phyloP scores from a whole-genome alignment of 768 basidiomycete genomes.

The Hygrocybe punicea region DNA sequence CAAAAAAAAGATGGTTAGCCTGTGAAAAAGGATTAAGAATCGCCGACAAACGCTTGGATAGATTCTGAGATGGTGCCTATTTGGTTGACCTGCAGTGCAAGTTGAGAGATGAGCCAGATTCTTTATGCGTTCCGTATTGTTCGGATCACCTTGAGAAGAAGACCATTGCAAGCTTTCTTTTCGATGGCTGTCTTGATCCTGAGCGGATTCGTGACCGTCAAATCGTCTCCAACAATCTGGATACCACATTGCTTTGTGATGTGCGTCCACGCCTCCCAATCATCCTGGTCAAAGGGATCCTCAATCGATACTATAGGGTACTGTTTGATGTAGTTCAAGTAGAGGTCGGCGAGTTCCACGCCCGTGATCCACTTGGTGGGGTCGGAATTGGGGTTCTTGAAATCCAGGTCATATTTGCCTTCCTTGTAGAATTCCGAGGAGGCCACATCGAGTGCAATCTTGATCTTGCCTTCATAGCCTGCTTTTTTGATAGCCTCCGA shows the following conservation, averaged over 20 bases:
- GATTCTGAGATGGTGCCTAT: constrained; percentile 99
- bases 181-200: constrained; percentile 99
- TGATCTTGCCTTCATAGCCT: constrained; percentile 97
- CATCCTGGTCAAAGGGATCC: constrained; percentile 99
- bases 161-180: constrained; percentile 99
- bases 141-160: constrained; percentile 78
- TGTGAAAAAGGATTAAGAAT: constrained; percentile 31
- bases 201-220: constrained; percentile 96
- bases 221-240: constrained; percentile 93
- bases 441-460: constrained; percentile 97
- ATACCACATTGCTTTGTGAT: constrained; percentile 77
- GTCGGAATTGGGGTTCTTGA: constrained; percentile 99
- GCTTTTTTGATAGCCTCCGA: constrained; percentile 96
- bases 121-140: not conserved
- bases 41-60: constrained; percentile 76
- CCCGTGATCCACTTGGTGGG: constrained; percentile 94
- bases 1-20: not conserved
- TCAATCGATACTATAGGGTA: constrained; percentile 96
- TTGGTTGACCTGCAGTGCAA: constrained; percentile 73
- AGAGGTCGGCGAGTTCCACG: constrained; percentile 87
- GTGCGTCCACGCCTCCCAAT: constrained; percentile 97
- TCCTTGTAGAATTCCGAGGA: constrained; percentile 99
- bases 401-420: constrained; percentile 98
- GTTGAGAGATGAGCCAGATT: not conserved
- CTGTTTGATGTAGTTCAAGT: constrained; percentile 80